Base-by-base conservation (phyloP, 805 yeast species). In the Brettanomyces sp. region DNA sequence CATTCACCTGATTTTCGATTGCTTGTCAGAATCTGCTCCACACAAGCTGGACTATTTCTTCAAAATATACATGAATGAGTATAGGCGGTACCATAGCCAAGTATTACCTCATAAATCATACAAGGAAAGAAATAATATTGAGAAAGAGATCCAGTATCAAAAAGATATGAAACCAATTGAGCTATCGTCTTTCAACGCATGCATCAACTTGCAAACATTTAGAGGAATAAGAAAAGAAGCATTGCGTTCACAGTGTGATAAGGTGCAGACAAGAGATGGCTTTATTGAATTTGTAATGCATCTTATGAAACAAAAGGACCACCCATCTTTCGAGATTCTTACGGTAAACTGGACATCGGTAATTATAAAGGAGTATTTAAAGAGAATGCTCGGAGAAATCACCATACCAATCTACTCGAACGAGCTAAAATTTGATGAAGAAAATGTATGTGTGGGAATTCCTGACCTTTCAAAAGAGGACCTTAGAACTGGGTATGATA, bases 271-370 rank as follows among this genome's bases (percentile, higher is more conserved):
- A 8, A 65, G 67, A 23, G 60, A 59, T 0, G 77, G 76, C 0
- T 72, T 74, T 53, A 45, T 57, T 40, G 58, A 60, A 14, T 66
- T 73, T 51, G 52, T 52, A 36, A 44, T 43, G 2, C 23, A 24
- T 22, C 11, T 43, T 18, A 34, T 33, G 30, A 25, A 33, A 18
- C 12, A 13, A 32, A 41, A 22, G 23, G 35, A 21, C 6, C 13
- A n/a, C 11, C 32, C 32, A 28, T 24, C 11, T 9, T 54, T 61
- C 39, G 44, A 45, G 8, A 64, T 81, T 2, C 52, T 80, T 32
- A 80, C 85, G 52, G 77, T 80, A 41, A 80, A 80, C 57, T 81
- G 87, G 87, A 74, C 83, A 6, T 65, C 69, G 1, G 21, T 63
- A 11, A 62, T 79, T 18, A 79, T 81, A 41, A 55, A 59, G 28